Percentiles rank a stretch among this genome's conserved stretches.
Evolutionary conservation across 1,284 basidiomycete genomes (phyloP).

Genomic region (Naganishia sp.): DNA sequence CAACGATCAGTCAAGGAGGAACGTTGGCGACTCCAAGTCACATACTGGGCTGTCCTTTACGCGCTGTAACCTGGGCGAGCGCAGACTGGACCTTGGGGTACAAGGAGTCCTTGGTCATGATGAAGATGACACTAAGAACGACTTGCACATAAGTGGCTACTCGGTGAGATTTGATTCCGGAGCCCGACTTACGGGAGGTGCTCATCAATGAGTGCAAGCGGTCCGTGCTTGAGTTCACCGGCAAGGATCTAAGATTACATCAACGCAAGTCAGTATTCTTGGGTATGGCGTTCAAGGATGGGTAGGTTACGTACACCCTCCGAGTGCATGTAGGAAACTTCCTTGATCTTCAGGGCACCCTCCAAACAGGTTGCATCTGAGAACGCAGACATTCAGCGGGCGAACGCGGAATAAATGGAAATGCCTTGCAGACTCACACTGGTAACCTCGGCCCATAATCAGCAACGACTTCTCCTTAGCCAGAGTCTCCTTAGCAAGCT

Average conservation of each 20-base stretch:
- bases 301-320: slow-evolving; percentile 62
- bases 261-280: slow-evolving; percentile 12
- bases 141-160: slow-evolving; percentile 1
- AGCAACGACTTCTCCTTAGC: slow-evolving; percentile 84
- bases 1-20: background rate
- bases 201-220: slow-evolving; percentile 94
- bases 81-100: slow-evolving; percentile 98
- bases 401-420: background rate
- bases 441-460: slow-evolving; percentile 98
- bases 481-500: slow-evolving; percentile 76
- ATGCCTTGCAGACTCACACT: slow-evolving; percentile 60
- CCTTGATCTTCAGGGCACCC: slow-evolving; percentile 99
- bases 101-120: slow-evolving; percentile 98
- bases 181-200: slow-evolving; percentile 70
- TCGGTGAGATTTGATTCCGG: background rate
- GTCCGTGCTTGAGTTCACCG: slow-evolving; percentile 98
- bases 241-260: slow-evolving; percentile 70
- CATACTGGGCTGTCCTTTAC: slow-evolving; percentile 82
- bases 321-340: slow-evolving; percentile 89
- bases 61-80: slow-evolving; percentile 92
- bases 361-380: slow-evolving; percentile 94
- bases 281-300: background rate
- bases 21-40: slow-evolving; percentile 1
- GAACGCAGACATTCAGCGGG: slow-evolving; percentile 13
- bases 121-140: slow-evolving; percentile 71